phyloP scores from a whole-genome alignment of 306 rosid genomes.

The Casuarina glauca region DNA sequence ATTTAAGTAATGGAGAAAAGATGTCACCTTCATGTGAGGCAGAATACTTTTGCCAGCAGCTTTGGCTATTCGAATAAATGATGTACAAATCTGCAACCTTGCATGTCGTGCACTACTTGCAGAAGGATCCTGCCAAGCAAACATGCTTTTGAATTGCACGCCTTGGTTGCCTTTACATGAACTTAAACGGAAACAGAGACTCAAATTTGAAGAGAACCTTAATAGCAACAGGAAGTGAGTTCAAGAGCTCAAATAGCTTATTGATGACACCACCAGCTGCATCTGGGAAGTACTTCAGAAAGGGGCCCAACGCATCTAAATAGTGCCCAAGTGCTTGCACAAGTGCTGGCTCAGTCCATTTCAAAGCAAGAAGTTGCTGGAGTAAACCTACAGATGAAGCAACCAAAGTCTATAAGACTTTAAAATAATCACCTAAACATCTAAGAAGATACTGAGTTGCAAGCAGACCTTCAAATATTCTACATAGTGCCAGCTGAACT shows the following conservation, averaged over 20 bases:
- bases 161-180: conserved; percentile 13
- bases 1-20: conserved; percentile 17
- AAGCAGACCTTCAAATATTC: conserved; percentile 77
- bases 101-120: conserved; percentile 79
- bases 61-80: conserved; percentile 94
- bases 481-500: conserved; percentile 62
- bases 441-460: conserved; percentile 17
- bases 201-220: conserved; percentile 52
- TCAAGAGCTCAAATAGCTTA: conserved; percentile 89
- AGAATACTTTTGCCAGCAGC: conserved; percentile 85
- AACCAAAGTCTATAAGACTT: conserved; percentile 21
- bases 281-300: conserved; percentile 81
- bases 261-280: conserved; percentile 89
- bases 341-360: conserved; percentile 86
- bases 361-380: conserved; percentile 79
- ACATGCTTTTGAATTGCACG: conserved; percentile 28
- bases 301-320: conserved; percentile 87
- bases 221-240: conserved; percentile 67
- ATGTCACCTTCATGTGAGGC: conserved; percentile 95
- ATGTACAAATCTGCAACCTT: conserved; percentile 88
- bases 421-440: conserved; percentile 22
- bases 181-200: conserved; percentile 22
- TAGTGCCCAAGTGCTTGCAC: conserved; percentile 90
- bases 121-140: conserved; percentile 67
- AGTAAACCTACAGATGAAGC: conserved; percentile 67